Conservation (phyloP, 2,329 filamentous ascomycete genomes). For the Scleromitrula shiraiana region DNA sequence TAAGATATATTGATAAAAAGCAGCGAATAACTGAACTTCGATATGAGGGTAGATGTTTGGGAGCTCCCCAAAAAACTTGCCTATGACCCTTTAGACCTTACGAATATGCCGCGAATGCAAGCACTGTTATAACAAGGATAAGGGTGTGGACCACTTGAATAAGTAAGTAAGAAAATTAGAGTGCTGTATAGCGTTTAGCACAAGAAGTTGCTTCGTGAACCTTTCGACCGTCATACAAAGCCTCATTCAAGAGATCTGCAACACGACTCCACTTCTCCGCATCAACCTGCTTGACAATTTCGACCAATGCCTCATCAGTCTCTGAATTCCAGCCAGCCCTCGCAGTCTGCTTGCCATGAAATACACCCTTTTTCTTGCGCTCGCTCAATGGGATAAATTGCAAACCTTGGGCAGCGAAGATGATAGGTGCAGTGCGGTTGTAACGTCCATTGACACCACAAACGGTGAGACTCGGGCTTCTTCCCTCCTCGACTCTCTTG, state of each 20-base stretch:
- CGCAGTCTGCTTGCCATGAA: neutral
- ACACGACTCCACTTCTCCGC: conserved; percentile 20
- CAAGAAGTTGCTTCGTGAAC: conserved; percentile 1
- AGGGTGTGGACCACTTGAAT: too few species aligned
- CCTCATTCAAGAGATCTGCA: conserved; percentile 9
- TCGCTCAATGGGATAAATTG: conserved; percentile 21
- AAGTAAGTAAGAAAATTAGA: neutral
- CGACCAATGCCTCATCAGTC: conserved; percentile 16
- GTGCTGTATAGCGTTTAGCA: conserved; percentile 6
- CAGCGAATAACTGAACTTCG: neutral
- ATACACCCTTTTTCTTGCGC: conserved; percentile 9
- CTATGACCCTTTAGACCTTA: too few species aligned
- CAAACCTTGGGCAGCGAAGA: conserved; percentile 22
- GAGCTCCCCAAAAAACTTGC: too few species aligned
- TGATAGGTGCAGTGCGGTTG: conserved; percentile 27
- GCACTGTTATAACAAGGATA: too few species aligned
- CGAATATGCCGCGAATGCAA: too few species aligned
- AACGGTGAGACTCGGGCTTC: conserved; percentile 16
- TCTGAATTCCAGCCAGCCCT: conserved; percentile 16
- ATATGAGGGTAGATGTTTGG: too few species aligned
- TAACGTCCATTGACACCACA: conserved; percentile 24
- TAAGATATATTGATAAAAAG: neutral
- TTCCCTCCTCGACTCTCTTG: conserved; percentile 15
- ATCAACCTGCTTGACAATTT: conserved; percentile 14
- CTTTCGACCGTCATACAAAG: neutral